Base-by-base conservation (phyloP, 192 early-diverging fungal genomes). In the Spinellus fusiger region DNA sequence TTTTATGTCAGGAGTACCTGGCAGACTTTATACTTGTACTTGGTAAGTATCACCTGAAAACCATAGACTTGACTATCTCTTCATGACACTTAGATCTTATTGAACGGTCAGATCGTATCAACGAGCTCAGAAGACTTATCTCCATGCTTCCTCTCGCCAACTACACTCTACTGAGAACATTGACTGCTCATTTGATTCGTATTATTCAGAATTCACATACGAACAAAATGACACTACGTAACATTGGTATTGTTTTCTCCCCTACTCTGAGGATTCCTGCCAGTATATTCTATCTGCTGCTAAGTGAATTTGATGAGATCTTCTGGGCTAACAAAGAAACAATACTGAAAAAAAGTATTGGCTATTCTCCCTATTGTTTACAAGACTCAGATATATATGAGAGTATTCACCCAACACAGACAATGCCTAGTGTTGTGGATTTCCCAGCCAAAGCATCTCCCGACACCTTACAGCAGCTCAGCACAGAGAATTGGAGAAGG, bases 191-290 rank as follows among this genome's bases (percentile, higher is more conserved):
- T 63, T 80, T 99, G 57, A 88, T 96, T 53, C 79, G 89, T 34
- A 85, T 99, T 44, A 94, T 98, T 20, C 89, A 89, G 61, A 77
- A 86, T 52, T 82, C 86, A 5, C 86, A 87, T 47, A 74, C 83
- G 29, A 99, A 99, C 80, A 91, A 89, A 70, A 99, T 99, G 96
- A 99, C 90, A 12, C 80, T 94, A 54, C 85, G 89, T 26, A 98
- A 98, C 79, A 85, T 99, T 37, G 89, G 93, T 35, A 99, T 98
- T 56, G 94, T 99, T 5, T 98, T 98, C 56, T 89, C 92, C 15
- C 95, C 95, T 13, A 97, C 95, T 9, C 74, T 99, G 5, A 89
- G 91, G 26, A 92, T 99, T 59, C 94, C 95, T 4, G 93, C 89
- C 3, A 84, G 91, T 4, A 86, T 99, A 27, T 96, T 98, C 59